These are phyloP conservation scores for Didymosphaeria variabile DNA, from an alignment of 2,329 filamentous ascomycete species.

Conservation along the genomic window DNA sequence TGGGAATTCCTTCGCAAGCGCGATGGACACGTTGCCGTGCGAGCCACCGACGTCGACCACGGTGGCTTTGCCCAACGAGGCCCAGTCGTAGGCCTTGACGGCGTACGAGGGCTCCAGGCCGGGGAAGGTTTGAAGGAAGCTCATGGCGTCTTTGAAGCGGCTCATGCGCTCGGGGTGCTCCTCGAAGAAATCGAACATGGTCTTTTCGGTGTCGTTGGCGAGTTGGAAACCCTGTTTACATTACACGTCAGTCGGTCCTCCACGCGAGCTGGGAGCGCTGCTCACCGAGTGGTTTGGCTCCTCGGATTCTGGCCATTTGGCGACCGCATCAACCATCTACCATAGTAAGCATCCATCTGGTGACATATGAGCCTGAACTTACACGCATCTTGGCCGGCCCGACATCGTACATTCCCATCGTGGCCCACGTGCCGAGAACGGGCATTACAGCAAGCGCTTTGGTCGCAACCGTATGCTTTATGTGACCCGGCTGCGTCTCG, in stretches of 20 bases:
- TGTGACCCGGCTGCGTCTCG: conserved; percentile 21
- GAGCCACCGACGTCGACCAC: conserved; percentile 33
- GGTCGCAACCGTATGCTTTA: conserved; percentile 23
- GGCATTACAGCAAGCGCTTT: conserved; percentile 19
- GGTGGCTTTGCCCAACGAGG: conserved; percentile 21
- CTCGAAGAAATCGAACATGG: conserved; percentile 21
- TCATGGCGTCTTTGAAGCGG: conserved; percentile 24
- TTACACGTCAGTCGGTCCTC: conserved; percentile 15
- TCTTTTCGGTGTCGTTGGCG: conserved; percentile 21
- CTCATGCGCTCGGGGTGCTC: conserved; percentile 16
- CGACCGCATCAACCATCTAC: conserved; percentile 22
- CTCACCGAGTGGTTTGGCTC: conserved; percentile 23
- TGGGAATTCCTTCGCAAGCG: conserved; percentile 23
- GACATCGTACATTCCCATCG: conserved; percentile 19
- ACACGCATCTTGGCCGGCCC: conserved; percentile 19
- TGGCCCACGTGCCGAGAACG: conserved; percentile 16
- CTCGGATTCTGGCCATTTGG: conserved; percentile 22
- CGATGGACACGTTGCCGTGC: conserved; percentile 24
- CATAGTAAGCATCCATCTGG: conserved; percentile 19
- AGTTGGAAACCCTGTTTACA: conserved; percentile 21
- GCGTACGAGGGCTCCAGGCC: conserved; percentile 14
- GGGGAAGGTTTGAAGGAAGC: conserved; percentile 17
- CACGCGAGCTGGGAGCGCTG: conserved; percentile 7
- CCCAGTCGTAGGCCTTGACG: conserved; percentile 25
- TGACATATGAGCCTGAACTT: conserved; percentile 17